Base-by-base conservation (phyloP, 2,329 filamentous ascomycete genomes). In the Calonectria pseudoturangicola region DNA sequence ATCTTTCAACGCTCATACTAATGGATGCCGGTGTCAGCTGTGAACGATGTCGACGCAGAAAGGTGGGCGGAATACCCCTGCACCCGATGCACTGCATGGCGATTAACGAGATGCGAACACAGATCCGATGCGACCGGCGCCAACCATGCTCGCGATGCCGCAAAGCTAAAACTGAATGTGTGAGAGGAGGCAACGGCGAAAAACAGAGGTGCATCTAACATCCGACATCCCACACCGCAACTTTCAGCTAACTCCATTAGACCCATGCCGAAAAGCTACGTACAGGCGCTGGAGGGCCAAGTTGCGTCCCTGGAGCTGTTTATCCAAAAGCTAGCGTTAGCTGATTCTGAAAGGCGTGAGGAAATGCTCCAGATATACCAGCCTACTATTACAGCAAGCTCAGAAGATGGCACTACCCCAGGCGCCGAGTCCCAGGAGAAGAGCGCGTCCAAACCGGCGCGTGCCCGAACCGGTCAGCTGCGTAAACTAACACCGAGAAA, bases 51-150 rank as follows among this genome's bases (percentile, higher is more conserved):
- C 83, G 86, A 60, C 82, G 83, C 41, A 82, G 85, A 68, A 87
- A 86, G 81, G 85, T 86, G 12, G 15, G 36, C 8, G 51, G 30
- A 33, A 33, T 5, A 33, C 30, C 30, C 30, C 30, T 33, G 30
- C 30, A 33, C 5, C 30, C 30, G 9, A 33, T 33, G 30, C 30
- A 33, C 30, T 33, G 30, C 30, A 33, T 33, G 30, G 9, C 30
- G 30, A 33, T 62, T 43, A 16, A 84, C 47, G 39, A n/a, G n/a
- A 33, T 18, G 4, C 4, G 30, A 33, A 9, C 30, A 33, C 47
- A 89, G 84, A 86, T 90, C 41, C 90, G 88, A 82, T 90, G 89
- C 77, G 86, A 89, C 77, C 86, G 88, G 3, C 84, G 85, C 51
- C 80, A 84, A 15, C 88, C 88, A 15, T 90, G 89, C 75, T 85